These are phyloP conservation scores for Chaetoceros muelleri DNA, from an alignment of 108 stramenopile species.

Conservation along the genomic window DNA sequence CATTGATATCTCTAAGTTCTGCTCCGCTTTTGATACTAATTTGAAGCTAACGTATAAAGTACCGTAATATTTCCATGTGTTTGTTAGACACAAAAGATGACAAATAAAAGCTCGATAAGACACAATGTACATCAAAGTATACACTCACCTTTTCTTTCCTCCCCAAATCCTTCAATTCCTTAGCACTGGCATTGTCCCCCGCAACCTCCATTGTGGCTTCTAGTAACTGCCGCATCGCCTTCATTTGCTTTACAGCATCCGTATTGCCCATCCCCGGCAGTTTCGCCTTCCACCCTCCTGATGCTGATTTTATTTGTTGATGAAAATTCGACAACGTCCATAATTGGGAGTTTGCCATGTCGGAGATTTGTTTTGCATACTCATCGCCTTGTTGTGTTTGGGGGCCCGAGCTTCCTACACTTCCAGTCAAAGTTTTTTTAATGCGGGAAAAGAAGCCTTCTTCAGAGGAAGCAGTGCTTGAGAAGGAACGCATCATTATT, in stretches of 20 bases:
- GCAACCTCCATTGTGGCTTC: constrained; percentile 42
- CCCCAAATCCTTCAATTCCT: constrained; percentile 37
- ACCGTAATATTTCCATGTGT: neutral
- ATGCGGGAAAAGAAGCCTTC: neutral
- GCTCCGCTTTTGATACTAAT: constrained; percentile 26
- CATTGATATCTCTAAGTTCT: constrained; percentile 50
- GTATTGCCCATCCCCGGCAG: constrained; percentile 48
- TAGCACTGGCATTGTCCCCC: constrained; percentile 38
- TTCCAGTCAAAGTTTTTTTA: neutral
- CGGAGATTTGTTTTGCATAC: constrained; percentile 53
- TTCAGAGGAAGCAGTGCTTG: neutral
- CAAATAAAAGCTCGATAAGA: neutral
- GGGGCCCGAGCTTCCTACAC: neutral
- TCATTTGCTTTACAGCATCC: constrained; percentile 45
- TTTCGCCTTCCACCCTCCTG: constrained; percentile 43
- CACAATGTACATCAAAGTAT: constrained; percentile 5
- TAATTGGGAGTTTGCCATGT: constrained; percentile 45
- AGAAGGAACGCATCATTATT: neutral
- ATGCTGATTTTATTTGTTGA: constrained; percentile 41
- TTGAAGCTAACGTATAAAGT: constrained; percentile 9
- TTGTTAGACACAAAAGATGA: neutral
- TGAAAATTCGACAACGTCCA: constrained; percentile 55
- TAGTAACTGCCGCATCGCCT: constrained; percentile 40
- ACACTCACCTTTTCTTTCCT: constrained; percentile 36
- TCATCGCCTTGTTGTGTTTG: constrained; percentile 43